Percentiles rank a stretch among this genome's conserved stretches.
Evolutionary conservation across 1,139 yeast genomes (phyloP).

Genomic region (Candida smagusa): DNA sequence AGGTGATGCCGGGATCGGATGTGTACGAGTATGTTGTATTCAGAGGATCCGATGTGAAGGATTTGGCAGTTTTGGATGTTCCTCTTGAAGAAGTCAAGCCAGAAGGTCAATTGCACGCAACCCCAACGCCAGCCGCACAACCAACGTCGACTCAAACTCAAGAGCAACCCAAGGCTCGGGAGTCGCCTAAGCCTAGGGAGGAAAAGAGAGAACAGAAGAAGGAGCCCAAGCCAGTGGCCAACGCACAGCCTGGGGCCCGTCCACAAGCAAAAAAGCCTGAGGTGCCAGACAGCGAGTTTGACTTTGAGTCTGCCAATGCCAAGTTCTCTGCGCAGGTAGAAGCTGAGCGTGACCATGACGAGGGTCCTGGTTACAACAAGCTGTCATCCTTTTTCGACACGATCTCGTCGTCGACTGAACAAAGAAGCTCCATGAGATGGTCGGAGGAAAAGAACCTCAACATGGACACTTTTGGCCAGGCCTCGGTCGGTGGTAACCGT

Average conservation of each 20-base stretch:
- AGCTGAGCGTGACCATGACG: conserved; percentile 13
- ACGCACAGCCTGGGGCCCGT: conserved; percentile 15
- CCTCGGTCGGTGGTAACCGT: conserved; percentile 24
- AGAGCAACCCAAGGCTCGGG: not conserved
- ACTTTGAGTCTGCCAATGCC: conserved; percentile 49
- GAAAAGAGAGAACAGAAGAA: not conserved
- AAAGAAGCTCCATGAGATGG: conserved; percentile 49
- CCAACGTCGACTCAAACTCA: conserved; percentile 13
- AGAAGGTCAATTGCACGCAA: conserved; percentile 12
- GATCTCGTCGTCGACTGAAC: conserved; percentile 40
- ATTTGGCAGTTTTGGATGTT: conserved; percentile 75
- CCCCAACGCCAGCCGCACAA: conserved; percentile 11
- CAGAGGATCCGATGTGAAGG: conserved; percentile 91
- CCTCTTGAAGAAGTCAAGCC: conserved; percentile 55
- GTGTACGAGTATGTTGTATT: conserved; percentile 80
- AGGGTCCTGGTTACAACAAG: conserved; percentile 19
- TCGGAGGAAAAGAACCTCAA: conserved; percentile 51
- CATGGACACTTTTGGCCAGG: conserved; percentile 26
- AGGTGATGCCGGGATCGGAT: conserved; percentile 71
- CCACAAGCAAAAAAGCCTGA: conserved; percentile 22
- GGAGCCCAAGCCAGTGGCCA: conserved; percentile 1
- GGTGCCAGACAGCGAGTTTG: conserved; percentile 32
- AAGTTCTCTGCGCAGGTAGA: conserved; percentile 45
- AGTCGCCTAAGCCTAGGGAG: not conserved
- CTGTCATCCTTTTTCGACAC: conserved; percentile 25